A percentile compares a stretch with the other conserved stretches of the same genome.
These are phyloP conservation scores for Solanum paucissectum DNA, from an alignment of 257 asterid species.

Conservation along the genomic window DNA sequence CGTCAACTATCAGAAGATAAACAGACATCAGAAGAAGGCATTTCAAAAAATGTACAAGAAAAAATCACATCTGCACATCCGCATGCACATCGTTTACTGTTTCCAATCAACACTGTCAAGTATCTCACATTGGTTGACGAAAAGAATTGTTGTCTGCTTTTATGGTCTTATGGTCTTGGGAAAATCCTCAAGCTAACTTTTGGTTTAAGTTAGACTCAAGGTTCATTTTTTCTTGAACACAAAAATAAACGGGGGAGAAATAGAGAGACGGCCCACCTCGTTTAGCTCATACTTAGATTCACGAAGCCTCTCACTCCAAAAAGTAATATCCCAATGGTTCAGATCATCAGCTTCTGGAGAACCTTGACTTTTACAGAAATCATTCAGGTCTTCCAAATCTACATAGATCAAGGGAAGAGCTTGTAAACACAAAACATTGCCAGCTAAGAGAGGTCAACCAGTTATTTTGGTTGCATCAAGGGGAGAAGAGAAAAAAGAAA, in stretches of 20 bases:
- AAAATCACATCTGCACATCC: not conserved
- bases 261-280: slow-evolving; percentile 39
- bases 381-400: slow-evolving; percentile 85
- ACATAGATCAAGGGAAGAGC: not conserved
- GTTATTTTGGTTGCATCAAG: not conserved
- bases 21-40: not conserved
- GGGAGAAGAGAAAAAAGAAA: slow-evolving; percentile 1
- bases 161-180: not conserved
- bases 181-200: not conserved
- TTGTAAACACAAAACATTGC: not conserved
- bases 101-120: not conserved
- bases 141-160: not conserved
- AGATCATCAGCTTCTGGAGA: slow-evolving; percentile 77
- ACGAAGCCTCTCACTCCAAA: slow-evolving; percentile 98
- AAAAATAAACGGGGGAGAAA: not conserved
- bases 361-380: slow-evolving; percentile 65
- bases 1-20: not conserved
- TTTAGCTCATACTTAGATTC: slow-evolving; percentile 86
- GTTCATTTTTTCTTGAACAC: not conserved
- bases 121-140: not conserved
- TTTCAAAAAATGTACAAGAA: not conserved
- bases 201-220: not conserved
- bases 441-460: not conserved
- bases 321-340: slow-evolving; percentile 72
- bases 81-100: not conserved